Conservation (phyloP, 768 basidiomycete genomes). For the Kwoniella dendrophila region DNA sequence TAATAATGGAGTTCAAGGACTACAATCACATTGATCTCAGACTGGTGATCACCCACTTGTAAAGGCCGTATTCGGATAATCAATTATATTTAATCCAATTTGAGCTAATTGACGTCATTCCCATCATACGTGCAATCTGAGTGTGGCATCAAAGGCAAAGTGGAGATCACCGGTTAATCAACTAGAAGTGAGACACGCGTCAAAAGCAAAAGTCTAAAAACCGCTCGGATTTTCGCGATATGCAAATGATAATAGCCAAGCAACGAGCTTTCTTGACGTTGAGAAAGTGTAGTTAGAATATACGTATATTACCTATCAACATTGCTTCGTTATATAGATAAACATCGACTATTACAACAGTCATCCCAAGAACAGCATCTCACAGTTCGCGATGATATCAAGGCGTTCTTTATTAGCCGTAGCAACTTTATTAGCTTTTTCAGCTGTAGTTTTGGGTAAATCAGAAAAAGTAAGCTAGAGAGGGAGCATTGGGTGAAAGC, state of each 20-base stretch:
- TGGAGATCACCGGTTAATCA: conserved; percentile 6
- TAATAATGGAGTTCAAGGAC: too few relatives aligned
- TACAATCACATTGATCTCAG: too few relatives aligned
- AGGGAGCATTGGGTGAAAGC: too few relatives aligned
- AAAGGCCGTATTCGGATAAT: too few relatives aligned
- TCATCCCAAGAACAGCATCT: too few relatives aligned
- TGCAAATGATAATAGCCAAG: too few relatives aligned
- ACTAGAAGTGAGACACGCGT: background rate
- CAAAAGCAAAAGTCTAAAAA: too few relatives aligned
- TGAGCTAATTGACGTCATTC: background rate
- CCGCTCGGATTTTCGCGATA: conserved; percentile 16
- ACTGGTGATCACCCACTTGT: too few relatives aligned
- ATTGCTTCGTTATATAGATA: too few relatives aligned
- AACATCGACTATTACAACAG: background rate
- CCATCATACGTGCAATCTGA: background rate
- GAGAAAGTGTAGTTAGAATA: too few relatives aligned
- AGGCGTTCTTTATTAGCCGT: conserved; percentile 7
- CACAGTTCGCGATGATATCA: conserved; percentile 18
- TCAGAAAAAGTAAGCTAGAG: conserved; percentile 10
- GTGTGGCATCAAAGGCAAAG: background rate
- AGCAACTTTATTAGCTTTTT: conserved; percentile 5
- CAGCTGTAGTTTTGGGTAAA: conserved; percentile 19
- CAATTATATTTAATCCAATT: background rate
- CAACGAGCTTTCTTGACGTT: too few relatives aligned
- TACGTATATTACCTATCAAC: too few relatives aligned